These are phyloP conservation scores for Mycena polygramma DNA, from an alignment of 768 basidiomycete species.

Conservation along the genomic window DNA sequence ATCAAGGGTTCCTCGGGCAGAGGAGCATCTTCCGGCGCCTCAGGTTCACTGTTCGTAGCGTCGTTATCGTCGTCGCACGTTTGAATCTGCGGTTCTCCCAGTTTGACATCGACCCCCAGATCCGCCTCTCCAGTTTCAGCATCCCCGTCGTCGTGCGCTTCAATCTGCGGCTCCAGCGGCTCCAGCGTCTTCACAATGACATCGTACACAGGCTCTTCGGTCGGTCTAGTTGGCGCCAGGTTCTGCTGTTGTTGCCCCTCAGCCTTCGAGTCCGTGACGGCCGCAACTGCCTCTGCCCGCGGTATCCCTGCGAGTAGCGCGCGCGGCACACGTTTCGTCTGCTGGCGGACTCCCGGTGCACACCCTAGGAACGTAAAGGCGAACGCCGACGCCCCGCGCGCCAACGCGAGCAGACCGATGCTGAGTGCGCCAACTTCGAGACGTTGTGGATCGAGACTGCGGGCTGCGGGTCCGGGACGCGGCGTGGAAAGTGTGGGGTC, in stretches of 20 bases:
- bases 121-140: not conserved
- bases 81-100: not conserved
- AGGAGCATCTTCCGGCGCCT: not conserved
- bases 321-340: slow-evolving; percentile 8
- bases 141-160: not conserved
- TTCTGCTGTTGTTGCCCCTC: not conserved
- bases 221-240: not conserved
- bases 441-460: not conserved
- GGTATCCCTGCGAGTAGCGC: slow-evolving; percentile 14
- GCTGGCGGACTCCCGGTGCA: slow-evolving; percentile 14
- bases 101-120: not conserved
- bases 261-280: not conserved
- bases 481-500: not conserved
- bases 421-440: slow-evolving; percentile 4
- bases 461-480: not conserved
- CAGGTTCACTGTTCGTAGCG: not conserved
- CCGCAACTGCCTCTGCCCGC: no score
- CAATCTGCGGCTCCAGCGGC: not conserved
- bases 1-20: not conserved
- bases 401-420: slow-evolving; percentile 21
- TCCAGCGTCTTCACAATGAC: not conserved
- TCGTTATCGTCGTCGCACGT: not conserved
- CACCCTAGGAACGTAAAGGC: slow-evolving; percentile 26
- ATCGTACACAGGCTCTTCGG: not conserved
- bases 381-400: slow-evolving; percentile 29